Conservation (phyloP, 148 eudicot species). For the Diospyros kaki region DNA sequence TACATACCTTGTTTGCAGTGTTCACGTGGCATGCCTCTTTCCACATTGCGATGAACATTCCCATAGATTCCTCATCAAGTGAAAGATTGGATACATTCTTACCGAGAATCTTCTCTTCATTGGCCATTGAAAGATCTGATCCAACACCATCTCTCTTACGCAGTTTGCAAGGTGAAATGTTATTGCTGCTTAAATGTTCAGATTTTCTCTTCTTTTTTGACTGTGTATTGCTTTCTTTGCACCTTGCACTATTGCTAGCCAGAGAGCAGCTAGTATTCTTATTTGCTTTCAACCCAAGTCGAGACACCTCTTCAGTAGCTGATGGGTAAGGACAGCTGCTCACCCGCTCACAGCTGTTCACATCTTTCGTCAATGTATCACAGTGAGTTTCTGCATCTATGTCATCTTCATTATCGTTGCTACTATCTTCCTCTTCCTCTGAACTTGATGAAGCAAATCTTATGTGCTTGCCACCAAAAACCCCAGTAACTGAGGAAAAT, state of each 20-base stretch:
- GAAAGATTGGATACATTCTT: slow-evolving; percentile 21
- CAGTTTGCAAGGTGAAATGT: slow-evolving; percentile 16
- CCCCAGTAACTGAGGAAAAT: slow-evolving; percentile 46
- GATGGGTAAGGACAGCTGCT: slow-evolving; percentile 92
- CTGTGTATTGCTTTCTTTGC: slow-evolving; percentile 9
- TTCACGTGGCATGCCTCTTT: slow-evolving; percentile 70
- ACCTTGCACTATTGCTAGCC: slow-evolving; percentile 14
- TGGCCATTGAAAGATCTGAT: slow-evolving; percentile 4
- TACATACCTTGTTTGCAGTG: slow-evolving; percentile 58
- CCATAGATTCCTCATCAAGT: slow-evolving; percentile 41
- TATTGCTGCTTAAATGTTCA: slow-evolving; percentile 23
- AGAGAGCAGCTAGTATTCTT: slow-evolving; percentile 15
- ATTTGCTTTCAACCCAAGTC: slow-evolving; percentile 68
- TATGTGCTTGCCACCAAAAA: slow-evolving; percentile 55
- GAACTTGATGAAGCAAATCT: slow-evolving; percentile 60
- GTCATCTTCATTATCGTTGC: slow-evolving; percentile 29
- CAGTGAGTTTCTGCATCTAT: slow-evolving; percentile 18
- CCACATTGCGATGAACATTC: slow-evolving; percentile 75
- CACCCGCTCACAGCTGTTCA: slow-evolving; percentile 34
- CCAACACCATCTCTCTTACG: slow-evolving; percentile 21
- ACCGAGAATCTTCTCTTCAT: slow-evolving; percentile 5
- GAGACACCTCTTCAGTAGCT: slow-evolving; percentile 69
- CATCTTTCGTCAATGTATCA: slow-evolving; percentile 24
- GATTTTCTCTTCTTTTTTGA: slow-evolving; percentile 41
- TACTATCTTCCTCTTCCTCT: slow-evolving; percentile 44